Conservation (phyloP, 345 rosid species). For the Lenwebbia sp. region DNA sequence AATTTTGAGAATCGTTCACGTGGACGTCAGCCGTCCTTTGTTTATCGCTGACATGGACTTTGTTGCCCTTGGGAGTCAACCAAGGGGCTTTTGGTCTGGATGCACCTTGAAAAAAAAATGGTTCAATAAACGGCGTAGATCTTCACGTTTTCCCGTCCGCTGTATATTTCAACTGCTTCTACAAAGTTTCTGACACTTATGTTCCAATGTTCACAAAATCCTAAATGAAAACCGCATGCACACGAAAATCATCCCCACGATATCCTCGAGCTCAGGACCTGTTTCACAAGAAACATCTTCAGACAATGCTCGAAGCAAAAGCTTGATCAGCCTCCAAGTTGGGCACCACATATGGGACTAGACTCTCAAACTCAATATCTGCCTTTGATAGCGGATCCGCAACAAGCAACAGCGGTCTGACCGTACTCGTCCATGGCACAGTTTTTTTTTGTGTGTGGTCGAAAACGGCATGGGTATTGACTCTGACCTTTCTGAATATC, state of each 20-base stretch:
- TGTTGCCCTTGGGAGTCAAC: not conserved
- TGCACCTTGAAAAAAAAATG: not conserved
- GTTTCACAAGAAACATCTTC: not conserved
- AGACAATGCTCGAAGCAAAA: not conserved
- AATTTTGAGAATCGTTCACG: too few relatives aligned
- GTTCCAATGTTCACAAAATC: not conserved
- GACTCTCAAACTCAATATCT: not conserved
- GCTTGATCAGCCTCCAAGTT: not conserved
- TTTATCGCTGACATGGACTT: too few relatives aligned
- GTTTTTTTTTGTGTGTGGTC: not conserved
- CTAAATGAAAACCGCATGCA: not conserved
- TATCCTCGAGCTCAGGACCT: not conserved
- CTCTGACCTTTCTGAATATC: conserved; percentile 15
- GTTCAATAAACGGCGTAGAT: not conserved
- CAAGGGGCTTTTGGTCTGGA: not conserved
- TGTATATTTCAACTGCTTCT: not conserved
- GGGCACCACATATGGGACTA: not conserved
- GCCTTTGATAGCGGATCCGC: conserved; percentile 12
- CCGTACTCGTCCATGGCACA: conserved; percentile 12
- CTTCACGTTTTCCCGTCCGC: not conserved
- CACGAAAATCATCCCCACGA: not conserved
- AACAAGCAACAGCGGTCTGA: not conserved
- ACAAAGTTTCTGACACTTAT: not conserved
- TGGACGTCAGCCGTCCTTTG: too few relatives aligned
- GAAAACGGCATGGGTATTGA: conserved; percentile 12